Evolutionary conservation across 768 basidiomycete species (phyloP), one percentile per base, ranked within the genome.

Genomic region (Clitopilus hobsonii): DNA sequence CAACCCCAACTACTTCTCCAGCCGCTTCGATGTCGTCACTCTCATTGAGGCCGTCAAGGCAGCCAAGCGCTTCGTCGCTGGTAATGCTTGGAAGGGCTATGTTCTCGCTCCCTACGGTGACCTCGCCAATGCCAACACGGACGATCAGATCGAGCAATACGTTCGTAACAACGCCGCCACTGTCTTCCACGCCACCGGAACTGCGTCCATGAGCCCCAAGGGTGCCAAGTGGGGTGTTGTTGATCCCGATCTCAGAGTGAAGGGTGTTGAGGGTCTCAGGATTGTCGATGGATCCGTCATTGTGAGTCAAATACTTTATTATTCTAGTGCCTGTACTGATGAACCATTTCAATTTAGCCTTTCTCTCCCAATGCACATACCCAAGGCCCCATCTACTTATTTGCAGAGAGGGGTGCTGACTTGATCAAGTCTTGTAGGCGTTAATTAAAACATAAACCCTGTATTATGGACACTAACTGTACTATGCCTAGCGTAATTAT

Each of bases 271-370:
- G 6, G 69, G 65, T 25, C 51, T 72, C 48, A 56, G 71, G 8
- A 59, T 72, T 28, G 65, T 73, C 14, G 70, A 71, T 58, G 68
- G 65, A 3, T 67, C 67, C 5, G 63, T 70, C 20, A 36, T 66
- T 16, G 65, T 64, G 47, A 36, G 63, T 53, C 20, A 25, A 2
- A 16, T 20, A 4, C 18, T 8, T 14, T 26, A 22, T 28, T 8
- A n/a, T n/a, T 10, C n/a, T n/a, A 11, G 3, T 8, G 32, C 25
- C 6, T 30, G n/a, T 24, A 45, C 41, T 24, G 27, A 20, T 6
- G 13, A 14, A n/a, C n/a, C 18, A 16, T 45, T 50, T 36, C 11
- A 25, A 11, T 28, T 0, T 53, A 62, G 56, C 61, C 59, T 11
- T 55, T 54, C 45, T 47, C 54, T 5, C 61, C 61, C 16, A 56